Base-by-base conservation (phyloP, 306 rosid genomes). In the Cicer yamashitae region DNA sequence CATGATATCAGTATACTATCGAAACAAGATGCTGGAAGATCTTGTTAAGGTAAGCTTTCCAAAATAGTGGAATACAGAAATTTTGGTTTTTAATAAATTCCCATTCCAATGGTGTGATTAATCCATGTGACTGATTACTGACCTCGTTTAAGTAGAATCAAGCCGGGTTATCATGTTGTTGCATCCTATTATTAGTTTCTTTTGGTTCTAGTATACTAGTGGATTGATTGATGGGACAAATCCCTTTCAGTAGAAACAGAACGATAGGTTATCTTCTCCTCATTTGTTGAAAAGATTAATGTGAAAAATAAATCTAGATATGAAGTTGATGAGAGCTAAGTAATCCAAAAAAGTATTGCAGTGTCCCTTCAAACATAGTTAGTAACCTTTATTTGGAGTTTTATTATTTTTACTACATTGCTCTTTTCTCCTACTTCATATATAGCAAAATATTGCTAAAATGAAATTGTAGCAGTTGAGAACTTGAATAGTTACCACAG, bases 1-100 rank as follows among this genome's bases (percentile, higher is more conserved):
- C 72, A 90, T 94, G 93, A 90, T 94, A 48, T 72, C 91, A 63
- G 87, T 90, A 69, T 94, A 94, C 78, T 82, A 90, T 46, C 87
- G 97, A 54, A 91, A 90, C 84, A 85, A 91, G 77, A 86, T 82
- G 94, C 85, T 85, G 43, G 87, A 90, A 51, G 86, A 85, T 54
- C 89, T 94, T 59, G 79, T 86, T 14, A 81, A 60, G 90, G 98
- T 94, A 81, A 38, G 81, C 54, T 76, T 80, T 62, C 34, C 17
- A 63, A 48, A 44, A 52, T 53, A 56, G 10, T 38, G 64, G 61
- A 71, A 47, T 40, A 14, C 46, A 8, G 57, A 51, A 60, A 43
- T 38, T 67, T 67, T 47, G 25, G 7, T 54, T 64, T 79, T 73
- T 44, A 22, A 17, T 45, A 34, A 45, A 72, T 64, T 44, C 18